phyloP scores from a whole-genome alignment of 768 basidiomycete genomes.

The Cystobasidium tubakii region DNA sequence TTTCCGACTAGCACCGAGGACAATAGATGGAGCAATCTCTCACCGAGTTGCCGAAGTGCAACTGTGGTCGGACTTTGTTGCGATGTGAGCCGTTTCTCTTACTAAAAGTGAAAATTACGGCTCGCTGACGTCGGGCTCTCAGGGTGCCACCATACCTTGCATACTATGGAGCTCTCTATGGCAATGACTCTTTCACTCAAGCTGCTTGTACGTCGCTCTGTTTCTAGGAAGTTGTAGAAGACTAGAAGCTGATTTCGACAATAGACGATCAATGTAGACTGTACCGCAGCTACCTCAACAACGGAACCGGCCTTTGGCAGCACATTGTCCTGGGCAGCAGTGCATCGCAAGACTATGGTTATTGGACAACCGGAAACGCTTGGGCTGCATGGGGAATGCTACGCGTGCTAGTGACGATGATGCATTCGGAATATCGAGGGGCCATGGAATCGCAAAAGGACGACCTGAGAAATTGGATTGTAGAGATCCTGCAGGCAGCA shows the following conservation, averaged over 20 bases:
- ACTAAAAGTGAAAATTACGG: too few species aligned
- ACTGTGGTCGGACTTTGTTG: slow-evolving; percentile 59
- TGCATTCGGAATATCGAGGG: slow-evolving; percentile 56
- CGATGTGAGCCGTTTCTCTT: slow-evolving; percentile 23
- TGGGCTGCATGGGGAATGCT: slow-evolving; percentile 87
- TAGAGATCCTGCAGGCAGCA: slow-evolving; percentile 42
- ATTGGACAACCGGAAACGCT: slow-evolving; percentile 73
- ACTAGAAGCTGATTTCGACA: background rate
- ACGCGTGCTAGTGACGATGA: slow-evolving; percentile 70
- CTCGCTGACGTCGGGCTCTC: background rate
- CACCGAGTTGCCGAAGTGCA: slow-evolving; percentile 55
- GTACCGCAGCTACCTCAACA: slow-evolving; percentile 62
- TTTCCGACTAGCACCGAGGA: slow-evolving; percentile 28
- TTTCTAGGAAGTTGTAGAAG: background rate
- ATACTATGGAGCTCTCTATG: slow-evolving; percentile 63
- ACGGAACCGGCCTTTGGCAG: slow-evolving; percentile 58
- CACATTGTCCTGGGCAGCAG: slow-evolving; percentile 63
- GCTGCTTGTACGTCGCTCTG: slow-evolving; percentile 52
- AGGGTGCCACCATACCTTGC: slow-evolving; percentile 58
- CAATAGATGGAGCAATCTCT: slow-evolving; percentile 63
- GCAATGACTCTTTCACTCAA: slow-evolving; percentile 58
- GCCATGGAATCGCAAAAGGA: slow-evolving; percentile 42
- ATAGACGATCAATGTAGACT: slow-evolving; percentile 63
- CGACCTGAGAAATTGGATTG: slow-evolving; percentile 46
- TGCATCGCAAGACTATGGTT: slow-evolving; percentile 56